Percentiles rank a stretch among this genome's conserved stretches.
Conservation (phyloP, 768 basidiomycete species). For the Mycena rosella region DNA sequence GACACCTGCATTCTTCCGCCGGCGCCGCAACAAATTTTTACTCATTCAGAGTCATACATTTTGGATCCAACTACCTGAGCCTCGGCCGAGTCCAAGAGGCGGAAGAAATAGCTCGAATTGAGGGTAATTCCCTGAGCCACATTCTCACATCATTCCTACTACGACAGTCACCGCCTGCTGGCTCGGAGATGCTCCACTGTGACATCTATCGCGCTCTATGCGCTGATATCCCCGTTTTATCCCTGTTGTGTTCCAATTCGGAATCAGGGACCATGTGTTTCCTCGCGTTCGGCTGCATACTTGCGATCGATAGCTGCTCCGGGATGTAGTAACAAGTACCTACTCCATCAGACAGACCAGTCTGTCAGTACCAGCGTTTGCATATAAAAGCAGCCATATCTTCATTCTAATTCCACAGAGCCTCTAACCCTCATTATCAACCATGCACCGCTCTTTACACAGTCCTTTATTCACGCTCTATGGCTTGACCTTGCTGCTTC, state of each 20-base stretch:
- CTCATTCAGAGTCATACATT: too few species aligned
- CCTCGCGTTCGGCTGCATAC: not conserved
- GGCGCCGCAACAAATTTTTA: too few species aligned
- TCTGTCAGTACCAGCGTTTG: not conserved
- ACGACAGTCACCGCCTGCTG: slow-evolving; percentile 6
- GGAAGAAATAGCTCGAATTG: too few species aligned
- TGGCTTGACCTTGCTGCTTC: not conserved
- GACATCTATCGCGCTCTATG: slow-evolving; percentile 7
- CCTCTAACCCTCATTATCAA: not conserved
- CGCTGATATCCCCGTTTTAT: slow-evolving; percentile 11
- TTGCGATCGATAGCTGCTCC: not conserved
- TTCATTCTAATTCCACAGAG: not conserved
- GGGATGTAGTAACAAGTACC: slow-evolving; percentile 3
- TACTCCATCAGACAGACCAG: not conserved
- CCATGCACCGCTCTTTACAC: slow-evolving; percentile 7
- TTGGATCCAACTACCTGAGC: too few species aligned
- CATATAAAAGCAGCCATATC: slow-evolving; percentile 12
- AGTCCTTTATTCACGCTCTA: not conserved
- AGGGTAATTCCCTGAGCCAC: not conserved
- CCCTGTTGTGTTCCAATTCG: not conserved
- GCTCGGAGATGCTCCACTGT: not conserved
- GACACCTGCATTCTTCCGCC: too few species aligned
- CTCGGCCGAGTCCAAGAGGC: too few species aligned
- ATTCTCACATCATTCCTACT: not conserved
- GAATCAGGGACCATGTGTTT: slow-evolving; percentile 10